Conservation (phyloP, 2,329 filamentous ascomycete genomes). For the Balansia obtecta region DNA sequence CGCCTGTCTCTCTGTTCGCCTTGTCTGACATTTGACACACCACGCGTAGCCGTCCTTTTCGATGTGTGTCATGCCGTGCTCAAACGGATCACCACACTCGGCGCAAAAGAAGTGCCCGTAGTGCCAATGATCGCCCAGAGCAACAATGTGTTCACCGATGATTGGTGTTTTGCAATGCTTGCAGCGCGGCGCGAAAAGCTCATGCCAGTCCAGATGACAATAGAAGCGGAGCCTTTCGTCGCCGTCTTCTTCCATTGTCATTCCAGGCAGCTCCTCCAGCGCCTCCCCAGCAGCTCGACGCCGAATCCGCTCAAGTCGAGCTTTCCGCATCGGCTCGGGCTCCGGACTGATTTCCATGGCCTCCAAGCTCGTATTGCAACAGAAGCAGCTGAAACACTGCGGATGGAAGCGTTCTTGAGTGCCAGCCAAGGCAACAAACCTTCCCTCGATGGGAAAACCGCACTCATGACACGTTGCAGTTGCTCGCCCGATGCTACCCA, state of each 20-base stretch:
- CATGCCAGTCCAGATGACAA: conserved; percentile 98
- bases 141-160: conserved; percentile 85
- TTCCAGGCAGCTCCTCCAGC: conserved; percentile 48
- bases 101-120: conserved; percentile 98
- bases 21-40: conserved; percentile 88
- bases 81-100: conserved; percentile 94
- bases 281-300: conserved; percentile 46
- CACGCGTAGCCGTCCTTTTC: conserved; percentile 97
- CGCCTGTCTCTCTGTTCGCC: conserved; percentile 75
- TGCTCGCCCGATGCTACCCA: conserved; percentile 32
- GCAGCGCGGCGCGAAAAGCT: conserved; percentile 83
- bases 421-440: conserved; percentile 75
- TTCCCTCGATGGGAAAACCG: conserved; percentile 71
- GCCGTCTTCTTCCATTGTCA: conserved; percentile 57
- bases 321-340: conserved; percentile 57
- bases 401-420: conserved; percentile 72
- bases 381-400: conserved; percentile 80
- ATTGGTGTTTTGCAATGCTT: conserved; percentile 96
- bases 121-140: conserved; percentile 92
- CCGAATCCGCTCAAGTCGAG: conserved; percentile 61
- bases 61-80: conserved; percentile 55
- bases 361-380: conserved; percentile 79
- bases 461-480: conserved; percentile 78
- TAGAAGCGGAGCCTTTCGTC: conserved; percentile 73
- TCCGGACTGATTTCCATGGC: conserved; percentile 95